phyloP scores from a whole-genome alignment of 2,329 filamentous ascomycete species.

The Aspergillus sclerotialis region DNA sequence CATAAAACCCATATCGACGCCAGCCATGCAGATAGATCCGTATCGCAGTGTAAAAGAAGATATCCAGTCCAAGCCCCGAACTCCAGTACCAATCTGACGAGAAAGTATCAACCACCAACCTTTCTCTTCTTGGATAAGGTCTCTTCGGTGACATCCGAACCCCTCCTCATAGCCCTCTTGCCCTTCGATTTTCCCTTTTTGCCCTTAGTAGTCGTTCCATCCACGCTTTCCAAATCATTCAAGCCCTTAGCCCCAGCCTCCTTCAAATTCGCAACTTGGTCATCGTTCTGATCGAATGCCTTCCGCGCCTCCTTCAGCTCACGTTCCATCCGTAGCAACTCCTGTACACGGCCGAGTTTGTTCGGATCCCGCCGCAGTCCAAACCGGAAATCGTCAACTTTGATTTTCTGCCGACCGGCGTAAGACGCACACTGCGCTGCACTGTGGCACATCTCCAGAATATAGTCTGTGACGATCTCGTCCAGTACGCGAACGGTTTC shows the following conservation, averaged over 20 bases:
- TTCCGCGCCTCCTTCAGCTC: slow-evolving; percentile 79
- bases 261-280: slow-evolving; percentile 32
- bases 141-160: slow-evolving; percentile 30
- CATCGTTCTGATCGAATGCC: slow-evolving; percentile 40
- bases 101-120: slow-evolving; percentile 9
- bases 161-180: slow-evolving; percentile 23
- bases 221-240: slow-evolving; percentile 20
- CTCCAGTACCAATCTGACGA: not conserved
- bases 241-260: slow-evolving; percentile 30
- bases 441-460: slow-evolving; percentile 86
- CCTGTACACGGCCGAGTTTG: slow-evolving; percentile 82
- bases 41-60: too few species aligned
- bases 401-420: slow-evolving; percentile 88
- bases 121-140: slow-evolving; percentile 29
- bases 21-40: too few species aligned
- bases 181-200: slow-evolving; percentile 34
- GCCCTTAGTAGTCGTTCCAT: slow-evolving; percentile 14
- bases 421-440: slow-evolving; percentile 80
- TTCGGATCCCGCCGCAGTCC: slow-evolving; percentile 76
- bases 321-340: slow-evolving; percentile 81
- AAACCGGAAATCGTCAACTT: slow-evolving; percentile 96
- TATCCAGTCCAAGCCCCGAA: not conserved
- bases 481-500: slow-evolving; percentile 83
- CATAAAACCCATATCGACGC: too few species aligned
- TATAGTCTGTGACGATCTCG: slow-evolving; percentile 94